Conservation (phyloP, 345 rosid species). For the Corchorus olitorius region DNA sequence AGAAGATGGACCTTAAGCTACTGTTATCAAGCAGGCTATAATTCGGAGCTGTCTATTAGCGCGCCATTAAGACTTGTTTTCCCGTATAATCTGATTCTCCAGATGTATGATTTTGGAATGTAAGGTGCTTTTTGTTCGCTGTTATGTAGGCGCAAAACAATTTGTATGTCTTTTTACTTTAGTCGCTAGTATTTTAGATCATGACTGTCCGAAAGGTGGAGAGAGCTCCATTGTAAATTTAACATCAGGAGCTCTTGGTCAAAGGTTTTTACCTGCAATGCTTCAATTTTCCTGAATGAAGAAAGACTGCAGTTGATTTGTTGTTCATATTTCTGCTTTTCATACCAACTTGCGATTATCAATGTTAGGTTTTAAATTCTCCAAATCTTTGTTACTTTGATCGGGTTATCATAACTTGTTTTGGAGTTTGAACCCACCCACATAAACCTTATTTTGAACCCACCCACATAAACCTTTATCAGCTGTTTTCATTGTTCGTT, state of each 20-base stretch:
- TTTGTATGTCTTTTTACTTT: background rate
- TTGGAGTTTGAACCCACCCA: no score
- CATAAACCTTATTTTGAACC: no score
- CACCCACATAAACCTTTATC: no score
- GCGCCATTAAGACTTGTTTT: background rate
- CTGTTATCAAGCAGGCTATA: constrained; percentile 11
- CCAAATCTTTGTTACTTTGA: background rate
- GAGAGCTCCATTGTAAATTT: constrained; percentile 39
- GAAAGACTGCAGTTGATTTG: constrained; percentile 1
- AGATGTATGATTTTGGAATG: background rate
- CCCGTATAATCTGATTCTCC: background rate
- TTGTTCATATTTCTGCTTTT: background rate
- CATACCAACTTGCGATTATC: background rate
- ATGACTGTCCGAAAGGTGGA: constrained; percentile 5
- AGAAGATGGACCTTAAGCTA: constrained; percentile 64
- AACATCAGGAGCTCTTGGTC: constrained; percentile 18
- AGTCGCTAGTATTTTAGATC: constrained; percentile 9
- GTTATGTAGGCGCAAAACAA: constrained; percentile 2
- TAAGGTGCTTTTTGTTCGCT: background rate
- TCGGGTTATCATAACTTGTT: background rate
- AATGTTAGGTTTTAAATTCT: background rate
- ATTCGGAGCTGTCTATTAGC: constrained; percentile 1
- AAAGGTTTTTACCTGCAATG: constrained; percentile 10
- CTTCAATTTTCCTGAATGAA: constrained; percentile 14
- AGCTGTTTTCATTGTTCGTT: no score